A percentile compares a stretch with the other conserved stretches of the same genome.
phyloP scores from a whole-genome alignment of 495 filamentous ascomycete species.

The Penicillium alfredii region DNA sequence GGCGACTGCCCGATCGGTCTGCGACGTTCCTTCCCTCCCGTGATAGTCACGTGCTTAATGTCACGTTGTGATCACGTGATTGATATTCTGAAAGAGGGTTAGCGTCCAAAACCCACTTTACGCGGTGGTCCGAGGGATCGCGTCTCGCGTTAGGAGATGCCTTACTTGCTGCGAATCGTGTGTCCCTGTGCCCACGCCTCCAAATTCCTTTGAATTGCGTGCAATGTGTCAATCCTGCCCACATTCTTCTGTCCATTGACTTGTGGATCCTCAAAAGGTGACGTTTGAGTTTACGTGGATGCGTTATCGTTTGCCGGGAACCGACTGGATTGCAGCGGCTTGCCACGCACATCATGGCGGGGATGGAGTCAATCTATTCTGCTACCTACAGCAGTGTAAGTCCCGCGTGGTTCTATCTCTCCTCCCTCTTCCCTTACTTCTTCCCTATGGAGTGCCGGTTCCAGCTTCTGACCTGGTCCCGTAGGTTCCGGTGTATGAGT shows the following conservation, averaged over 20 bases:
- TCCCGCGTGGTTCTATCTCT: conserved; percentile 10
- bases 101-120: conserved; percentile 27
- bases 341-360: conserved; percentile 37
- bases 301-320: conserved; percentile 16
- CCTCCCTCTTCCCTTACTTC: too few relatives aligned
- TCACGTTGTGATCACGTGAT: conserved; percentile 17
- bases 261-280: conserved; percentile 11
- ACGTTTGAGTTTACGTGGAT: conserved; percentile 10
- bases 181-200: conserved; percentile 11
- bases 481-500: conserved; percentile 87
- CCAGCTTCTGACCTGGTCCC: conserved; percentile 1
- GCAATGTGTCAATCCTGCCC: conserved; percentile 14
- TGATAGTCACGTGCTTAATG: conserved; percentile 31
- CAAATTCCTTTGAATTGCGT: conserved; percentile 5
- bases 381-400: conserved; percentile 92
- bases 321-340: conserved; percentile 17
- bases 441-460: too few relatives aligned
- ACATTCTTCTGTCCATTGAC: conserved; percentile 9
- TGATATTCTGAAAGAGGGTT: conserved; percentile 19
- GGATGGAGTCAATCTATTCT: conserved; percentile 59
- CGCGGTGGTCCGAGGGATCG: too few relatives aligned
- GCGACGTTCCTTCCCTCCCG: conserved; percentile 28
- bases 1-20: conserved; percentile 27
- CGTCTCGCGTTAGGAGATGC: too few relatives aligned
- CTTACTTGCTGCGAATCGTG: conserved; percentile 9